phyloP scores from a whole-genome alignment of 495 filamentous ascomycete species.

The Umbilicaria muhlenbergii region DNA sequence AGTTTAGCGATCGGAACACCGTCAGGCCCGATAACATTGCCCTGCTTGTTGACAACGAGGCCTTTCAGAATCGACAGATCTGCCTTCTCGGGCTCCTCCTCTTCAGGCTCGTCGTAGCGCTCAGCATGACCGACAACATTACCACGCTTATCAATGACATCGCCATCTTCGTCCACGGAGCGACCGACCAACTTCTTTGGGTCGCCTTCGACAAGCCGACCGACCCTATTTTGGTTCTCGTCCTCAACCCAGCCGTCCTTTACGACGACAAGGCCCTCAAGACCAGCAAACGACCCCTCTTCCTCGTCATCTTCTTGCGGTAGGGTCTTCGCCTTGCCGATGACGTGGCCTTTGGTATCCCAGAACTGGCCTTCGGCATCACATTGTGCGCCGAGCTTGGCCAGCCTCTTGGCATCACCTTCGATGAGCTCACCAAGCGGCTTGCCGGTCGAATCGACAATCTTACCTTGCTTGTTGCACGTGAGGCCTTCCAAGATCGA shows the following conservation, averaged over 20 bases:
- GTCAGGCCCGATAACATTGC: constrained; percentile 58
- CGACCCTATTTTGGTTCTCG: constrained; percentile 41
- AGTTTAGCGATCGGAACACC: constrained; percentile 57
- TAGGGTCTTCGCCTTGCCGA: constrained; percentile 41
- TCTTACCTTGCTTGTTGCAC: constrained; percentile 47
- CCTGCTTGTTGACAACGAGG: constrained; percentile 61
- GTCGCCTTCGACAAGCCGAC: constrained; percentile 43
- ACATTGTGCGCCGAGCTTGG: constrained; percentile 35
- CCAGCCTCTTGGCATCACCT: constrained; percentile 42
- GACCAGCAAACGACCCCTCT: constrained; percentile 45
- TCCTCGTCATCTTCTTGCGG: constrained; percentile 42
- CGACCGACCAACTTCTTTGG: constrained; percentile 47
- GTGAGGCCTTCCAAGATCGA: constrained; percentile 44
- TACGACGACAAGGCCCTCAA: constrained; percentile 45
- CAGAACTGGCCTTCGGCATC: constrained; percentile 50
- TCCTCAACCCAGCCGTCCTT: constrained; percentile 45
- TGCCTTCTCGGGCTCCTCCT: constrained; percentile 29
- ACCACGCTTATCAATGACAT: constrained; percentile 46
- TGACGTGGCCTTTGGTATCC: constrained; percentile 41
- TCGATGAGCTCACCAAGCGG: constrained; percentile 43
- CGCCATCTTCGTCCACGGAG: constrained; percentile 48
- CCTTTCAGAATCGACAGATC: constrained; percentile 53
- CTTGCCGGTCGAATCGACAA: constrained; percentile 36
- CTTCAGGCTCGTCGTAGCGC: constrained; percentile 29
- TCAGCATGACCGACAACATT: constrained; percentile 46